Base-by-base conservation (phyloP, 768 basidiomycete genomes). In the Leucosporidium creatinivorum region DNA sequence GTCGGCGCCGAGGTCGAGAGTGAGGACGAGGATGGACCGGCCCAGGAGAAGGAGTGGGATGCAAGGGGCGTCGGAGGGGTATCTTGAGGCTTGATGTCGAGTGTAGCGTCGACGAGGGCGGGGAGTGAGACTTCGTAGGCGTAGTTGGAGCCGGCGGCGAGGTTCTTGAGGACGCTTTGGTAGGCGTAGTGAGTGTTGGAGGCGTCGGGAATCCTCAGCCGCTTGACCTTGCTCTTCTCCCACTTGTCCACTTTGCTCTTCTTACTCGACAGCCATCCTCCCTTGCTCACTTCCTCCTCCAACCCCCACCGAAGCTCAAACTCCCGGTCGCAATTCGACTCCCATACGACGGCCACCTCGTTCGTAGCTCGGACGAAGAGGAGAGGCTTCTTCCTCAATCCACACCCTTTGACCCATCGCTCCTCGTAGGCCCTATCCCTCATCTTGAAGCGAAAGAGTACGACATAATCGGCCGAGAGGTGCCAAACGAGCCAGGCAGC, bases 371-470 rank as follows among this genome's bases (percentile, higher is more conserved):
- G 61, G 1, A 69, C 63, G 9, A 67, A 73, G 0, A 73, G 17
- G 17, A 73, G 28, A 8, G 71, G 71, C 54, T 66, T 33, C 61
- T 73, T 73, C 47, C 71, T 36, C 52, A 73, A 21, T 15, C 63
- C 58, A 48, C 71, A 69, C 2, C 61, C 25, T 1, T 60, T 31
- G 25, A 60, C 56, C 65, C 68, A 69, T 2, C 50, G 63, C 39
- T 65, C 62, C 47, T 52, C 48, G 57, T 65, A 65, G 15, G 66
- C 62, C 10, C 49, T 50, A 48, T 73, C 71, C 58, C 47, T 23
- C 19, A 69, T 50, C 62, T 73, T 73, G 66, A 65, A 73, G 48
- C 57, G 51, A 3, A 57, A 9, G 36, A 71, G 58, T 47, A 62
- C 31, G 44, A 60, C n/a, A n/a, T 21, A n/a, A 19, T 58, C 57